A percentile compares a stretch with the other conserved stretches of the same genome.
These are phyloP conservation scores for Sugiyamaella novakii DNA, from an alignment of 1,139 yeast genomes.

Conservation along the genomic window DNA sequence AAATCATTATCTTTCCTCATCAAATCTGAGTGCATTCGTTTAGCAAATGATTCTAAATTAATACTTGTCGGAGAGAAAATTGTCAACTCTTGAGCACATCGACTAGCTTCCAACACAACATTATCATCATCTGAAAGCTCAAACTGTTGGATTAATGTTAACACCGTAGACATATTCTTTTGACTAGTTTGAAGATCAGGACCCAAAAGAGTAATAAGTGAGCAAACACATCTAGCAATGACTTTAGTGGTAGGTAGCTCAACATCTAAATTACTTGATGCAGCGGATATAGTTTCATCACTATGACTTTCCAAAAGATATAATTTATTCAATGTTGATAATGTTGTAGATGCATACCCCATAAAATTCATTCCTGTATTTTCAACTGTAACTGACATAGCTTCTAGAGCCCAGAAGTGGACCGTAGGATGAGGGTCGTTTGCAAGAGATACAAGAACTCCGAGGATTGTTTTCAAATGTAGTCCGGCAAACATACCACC, in stretches of 20 bases:
- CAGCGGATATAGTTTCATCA: conserved; percentile 46
- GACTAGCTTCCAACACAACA: conserved; percentile 37
- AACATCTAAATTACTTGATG: conserved; percentile 52
- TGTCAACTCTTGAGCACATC: conserved; percentile 34
- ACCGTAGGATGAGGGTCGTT: conserved; percentile 85
- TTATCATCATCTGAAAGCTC: conserved; percentile 35
- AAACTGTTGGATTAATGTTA: conserved; percentile 39
- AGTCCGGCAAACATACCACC: conserved; percentile 47
- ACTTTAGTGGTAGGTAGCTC: conserved; percentile 47
- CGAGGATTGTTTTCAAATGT: conserved; percentile 51
- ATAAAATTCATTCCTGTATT: conserved; percentile 55
- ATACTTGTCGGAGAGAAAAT: conserved; percentile 40
- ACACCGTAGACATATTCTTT: conserved; percentile 30
- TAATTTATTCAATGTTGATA: conserved; percentile 51
- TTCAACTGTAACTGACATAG: conserved; percentile 59
- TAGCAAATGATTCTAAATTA: conserved; percentile 34
- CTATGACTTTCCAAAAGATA: conserved; percentile 61
- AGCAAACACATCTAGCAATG: conserved; percentile 47
- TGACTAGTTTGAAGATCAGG: conserved; percentile 49
- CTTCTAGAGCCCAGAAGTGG: conserved; percentile 68
- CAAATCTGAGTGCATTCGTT: conserved; percentile 37
- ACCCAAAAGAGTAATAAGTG: conserved; percentile 52
- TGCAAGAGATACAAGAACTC: conserved; percentile 61
- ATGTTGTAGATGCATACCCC: conserved; percentile 47
- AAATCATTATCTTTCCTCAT: conserved; percentile 30